phyloP scores from a whole-genome alignment of 176 grass and related monocot species.

The Lolium multiflorum region DNA sequence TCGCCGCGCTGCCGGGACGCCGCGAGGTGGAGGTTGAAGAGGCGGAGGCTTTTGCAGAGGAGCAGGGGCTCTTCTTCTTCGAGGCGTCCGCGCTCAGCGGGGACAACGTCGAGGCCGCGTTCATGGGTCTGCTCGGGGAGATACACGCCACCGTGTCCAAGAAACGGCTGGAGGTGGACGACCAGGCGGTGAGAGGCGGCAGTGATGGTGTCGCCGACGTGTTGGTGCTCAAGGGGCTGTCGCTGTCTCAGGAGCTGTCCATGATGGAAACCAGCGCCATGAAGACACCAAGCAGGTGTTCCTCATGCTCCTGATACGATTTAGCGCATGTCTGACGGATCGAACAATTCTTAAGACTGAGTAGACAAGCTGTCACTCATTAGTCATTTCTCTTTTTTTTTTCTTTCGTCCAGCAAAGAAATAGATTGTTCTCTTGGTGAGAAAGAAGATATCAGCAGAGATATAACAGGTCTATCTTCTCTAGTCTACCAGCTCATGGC shows the following conservation, averaged over 20 bases:
- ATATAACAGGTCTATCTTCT: not conserved
- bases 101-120: slow-evolving; percentile 75
- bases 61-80: slow-evolving; percentile 91
- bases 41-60: slow-evolving; percentile 71
- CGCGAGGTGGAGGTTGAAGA: slow-evolving; percentile 47
- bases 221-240: slow-evolving; percentile 62
- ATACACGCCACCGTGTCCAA: slow-evolving; percentile 68
- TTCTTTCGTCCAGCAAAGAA: not conserved
- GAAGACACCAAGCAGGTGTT: slow-evolving; percentile 57
- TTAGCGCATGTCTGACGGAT: no score
- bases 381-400: not conserved
- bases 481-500: slow-evolving; percentile 19
- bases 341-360: not conserved
- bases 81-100: slow-evolving; percentile 85
- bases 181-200: not conserved
- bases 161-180: slow-evolving; percentile 54
- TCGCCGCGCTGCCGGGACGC: not conserved
- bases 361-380: no score
- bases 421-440: not conserved
- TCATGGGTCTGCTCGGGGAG: slow-evolving; percentile 66
- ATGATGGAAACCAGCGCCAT: slow-evolving; percentile 86
- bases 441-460: no score
- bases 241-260: slow-evolving; percentile 55
- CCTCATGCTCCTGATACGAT: slow-evolving; percentile 55
- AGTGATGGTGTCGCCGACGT: not conserved